A percentile compares a stretch with the other conserved stretches of the same genome.
phyloP scores from a whole-genome alignment of 2,329 filamentous ascomycete species.

The Trichophyton rubrum region DNA sequence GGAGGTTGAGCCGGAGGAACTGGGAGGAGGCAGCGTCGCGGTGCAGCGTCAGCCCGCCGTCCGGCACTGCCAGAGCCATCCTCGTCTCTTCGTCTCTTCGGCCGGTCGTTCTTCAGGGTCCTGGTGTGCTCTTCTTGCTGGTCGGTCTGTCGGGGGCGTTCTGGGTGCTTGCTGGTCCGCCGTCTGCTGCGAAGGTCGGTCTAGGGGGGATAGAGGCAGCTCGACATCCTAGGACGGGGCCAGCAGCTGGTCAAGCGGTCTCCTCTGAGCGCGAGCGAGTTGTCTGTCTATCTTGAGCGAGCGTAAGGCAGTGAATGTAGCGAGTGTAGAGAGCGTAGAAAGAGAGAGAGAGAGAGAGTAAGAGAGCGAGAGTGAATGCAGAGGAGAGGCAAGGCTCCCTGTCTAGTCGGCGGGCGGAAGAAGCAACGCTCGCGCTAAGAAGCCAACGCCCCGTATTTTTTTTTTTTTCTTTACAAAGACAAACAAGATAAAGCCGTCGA shows the following conservation, averaged over 20 bases:
- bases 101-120: neutral
- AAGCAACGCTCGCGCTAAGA: neutral
- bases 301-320: constrained; percentile 6
- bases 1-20: constrained; percentile 37
- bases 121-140: neutral
- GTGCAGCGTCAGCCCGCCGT: constrained; percentile 30
- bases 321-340: constrained; percentile 2
- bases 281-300: neutral
- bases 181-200: constrained; percentile 12
- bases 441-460: neutral
- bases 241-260: constrained; percentile 7
- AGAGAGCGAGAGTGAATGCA: constrained; percentile 1
- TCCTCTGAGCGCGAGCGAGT: constrained; percentile 6
- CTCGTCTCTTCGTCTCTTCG: constrained; percentile 1
- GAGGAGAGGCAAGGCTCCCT: constrained; percentile 10
- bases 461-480: neutral
- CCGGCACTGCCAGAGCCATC: constrained; percentile 27
- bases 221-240: constrained; percentile 15
- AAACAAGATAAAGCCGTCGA: too few relatives aligned
- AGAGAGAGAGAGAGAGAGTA: neutral
- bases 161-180: constrained; percentile 7
- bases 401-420: neutral
- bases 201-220: constrained; percentile 14
- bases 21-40: constrained; percentile 25
- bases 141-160: neutral